These are phyloP conservation scores for Colletotrichum tropicicola DNA, from an alignment of 2,329 filamentous ascomycete species.

Conservation along the genomic window DNA sequence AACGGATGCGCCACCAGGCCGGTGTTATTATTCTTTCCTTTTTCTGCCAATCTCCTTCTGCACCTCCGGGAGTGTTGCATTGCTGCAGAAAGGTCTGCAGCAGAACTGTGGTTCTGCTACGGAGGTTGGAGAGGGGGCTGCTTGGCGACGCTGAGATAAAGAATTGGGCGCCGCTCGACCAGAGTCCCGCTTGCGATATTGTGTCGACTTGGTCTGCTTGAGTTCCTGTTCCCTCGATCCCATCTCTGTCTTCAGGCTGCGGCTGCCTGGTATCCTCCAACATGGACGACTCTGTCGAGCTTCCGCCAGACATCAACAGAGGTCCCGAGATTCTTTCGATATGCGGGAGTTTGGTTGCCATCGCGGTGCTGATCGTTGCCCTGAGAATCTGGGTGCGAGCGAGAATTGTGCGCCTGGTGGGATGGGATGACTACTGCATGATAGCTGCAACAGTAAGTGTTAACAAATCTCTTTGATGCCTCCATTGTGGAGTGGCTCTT, in stretches of 20 bases:
- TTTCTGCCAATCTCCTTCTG: too few species aligned
- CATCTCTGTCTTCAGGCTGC: too few species aligned
- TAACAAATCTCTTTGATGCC: neutral
- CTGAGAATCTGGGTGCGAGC: constrained; percentile 38
- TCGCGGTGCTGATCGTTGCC: constrained; percentile 35
- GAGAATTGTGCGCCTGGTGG: constrained; percentile 35
- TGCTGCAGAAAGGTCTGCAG: too few species aligned
- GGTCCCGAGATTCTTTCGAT: constrained; percentile 41
- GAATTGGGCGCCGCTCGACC: neutral
- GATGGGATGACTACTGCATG: constrained; percentile 39
- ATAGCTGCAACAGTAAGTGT: constrained; percentile 37
- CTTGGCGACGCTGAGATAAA: neutral
- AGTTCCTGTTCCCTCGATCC: neutral
- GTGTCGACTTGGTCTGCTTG: neutral
- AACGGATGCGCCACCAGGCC: too few species aligned
- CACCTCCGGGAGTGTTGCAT: neutral
- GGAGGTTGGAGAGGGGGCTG: neutral
- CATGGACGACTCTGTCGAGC: neutral
- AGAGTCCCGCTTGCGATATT: neutral
- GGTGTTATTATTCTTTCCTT: too few species aligned
- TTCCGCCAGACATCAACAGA: constrained; percentile 38
- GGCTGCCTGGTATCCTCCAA: neutral
- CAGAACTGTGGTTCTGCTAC: too few species aligned
- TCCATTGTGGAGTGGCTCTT: too few species aligned
- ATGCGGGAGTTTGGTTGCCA: constrained; percentile 36